A percentile compares a stretch with the other conserved stretches of the same genome.
These are phyloP conservation scores for Scortechinia acanthostroma DNA, from an alignment of 2,329 filamentous ascomycete genomes.

Conservation along the genomic window DNA sequence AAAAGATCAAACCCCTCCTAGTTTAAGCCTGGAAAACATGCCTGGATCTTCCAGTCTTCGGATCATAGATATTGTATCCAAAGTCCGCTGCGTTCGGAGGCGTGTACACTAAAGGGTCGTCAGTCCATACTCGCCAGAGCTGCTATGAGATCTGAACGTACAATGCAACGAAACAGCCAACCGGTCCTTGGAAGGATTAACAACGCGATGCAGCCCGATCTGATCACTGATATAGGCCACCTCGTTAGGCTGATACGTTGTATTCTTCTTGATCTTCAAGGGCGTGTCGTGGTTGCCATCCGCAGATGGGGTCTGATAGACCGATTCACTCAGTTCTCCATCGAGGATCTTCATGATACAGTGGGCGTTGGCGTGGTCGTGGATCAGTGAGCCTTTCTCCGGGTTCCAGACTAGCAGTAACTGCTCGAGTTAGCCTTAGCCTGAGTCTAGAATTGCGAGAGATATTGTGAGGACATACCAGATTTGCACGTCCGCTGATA, in stretches of 20 bases:
- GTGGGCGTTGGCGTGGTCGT: constrained; percentile 83
- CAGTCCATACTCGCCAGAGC: neutral
- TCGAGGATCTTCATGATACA: constrained; percentile 84
- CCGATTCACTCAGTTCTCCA: constrained; percentile 73
- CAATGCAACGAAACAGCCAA: constrained; percentile 78
- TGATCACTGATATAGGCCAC: constrained; percentile 90
- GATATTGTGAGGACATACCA: constrained; percentile 39
- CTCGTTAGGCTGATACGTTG: constrained; percentile 60
- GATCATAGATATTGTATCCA: constrained; percentile 77
- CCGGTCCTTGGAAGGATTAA: constrained; percentile 67
- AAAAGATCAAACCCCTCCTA: no score
- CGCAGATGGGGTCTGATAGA: constrained; percentile 75
- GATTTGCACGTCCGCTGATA: constrained; percentile 74
- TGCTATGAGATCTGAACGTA: constrained; percentile 23
- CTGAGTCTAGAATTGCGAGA: no score
- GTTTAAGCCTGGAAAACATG: no score
- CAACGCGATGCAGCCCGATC: constrained; percentile 77
- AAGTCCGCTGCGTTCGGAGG: constrained; percentile 80
- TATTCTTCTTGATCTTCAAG: constrained; percentile 60
- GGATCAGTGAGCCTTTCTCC: constrained; percentile 75
- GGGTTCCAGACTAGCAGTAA: constrained; percentile 86
- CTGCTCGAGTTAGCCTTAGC: constrained; percentile 31
- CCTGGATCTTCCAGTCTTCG: constrained; percentile 65
- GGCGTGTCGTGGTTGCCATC: constrained; percentile 35
- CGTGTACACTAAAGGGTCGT: constrained; percentile 55